phyloP scores from a whole-genome alignment of 208 protist species.

The Acanthamoeba quina region DNA sequence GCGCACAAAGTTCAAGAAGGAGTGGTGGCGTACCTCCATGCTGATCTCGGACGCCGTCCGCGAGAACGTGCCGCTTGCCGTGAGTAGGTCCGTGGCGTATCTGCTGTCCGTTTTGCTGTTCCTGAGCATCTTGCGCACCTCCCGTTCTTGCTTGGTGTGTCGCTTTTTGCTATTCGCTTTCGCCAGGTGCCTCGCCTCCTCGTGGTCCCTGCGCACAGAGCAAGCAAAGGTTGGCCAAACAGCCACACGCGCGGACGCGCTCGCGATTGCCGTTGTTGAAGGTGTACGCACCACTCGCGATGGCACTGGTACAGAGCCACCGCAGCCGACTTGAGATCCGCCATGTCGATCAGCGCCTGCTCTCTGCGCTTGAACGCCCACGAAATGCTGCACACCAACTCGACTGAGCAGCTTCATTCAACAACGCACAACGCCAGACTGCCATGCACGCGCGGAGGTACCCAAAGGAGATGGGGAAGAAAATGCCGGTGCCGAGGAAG shows the following conservation, averaged over 20 bases:
- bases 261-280: neutral
- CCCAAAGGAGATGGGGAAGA: constrained; percentile 62
- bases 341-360: constrained; percentile 31
- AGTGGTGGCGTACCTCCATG: neutral
- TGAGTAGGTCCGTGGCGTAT: constrained; percentile 2
- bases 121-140: constrained; percentile 28
- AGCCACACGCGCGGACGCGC: neutral
- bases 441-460: neutral
- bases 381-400: neutral
- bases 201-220: neutral
- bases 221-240: no score
- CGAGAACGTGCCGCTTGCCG: neutral
- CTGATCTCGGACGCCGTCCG: neutral
- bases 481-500: constrained; percentile 23
- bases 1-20: neutral
- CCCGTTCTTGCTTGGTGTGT: neutral
- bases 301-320: constrained; percentile 46
- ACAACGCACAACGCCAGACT: neutral
- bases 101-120: constrained; percentile 30
- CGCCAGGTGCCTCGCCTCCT: neutral
- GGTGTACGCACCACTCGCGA: constrained; percentile 13
- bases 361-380: constrained; percentile 49
- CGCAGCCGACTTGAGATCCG: constrained; percentile 11
- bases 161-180: neutral
- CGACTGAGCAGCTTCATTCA: neutral